Conservation (phyloP, 768 basidiomycete species). For the Suillus tomentosus region DNA sequence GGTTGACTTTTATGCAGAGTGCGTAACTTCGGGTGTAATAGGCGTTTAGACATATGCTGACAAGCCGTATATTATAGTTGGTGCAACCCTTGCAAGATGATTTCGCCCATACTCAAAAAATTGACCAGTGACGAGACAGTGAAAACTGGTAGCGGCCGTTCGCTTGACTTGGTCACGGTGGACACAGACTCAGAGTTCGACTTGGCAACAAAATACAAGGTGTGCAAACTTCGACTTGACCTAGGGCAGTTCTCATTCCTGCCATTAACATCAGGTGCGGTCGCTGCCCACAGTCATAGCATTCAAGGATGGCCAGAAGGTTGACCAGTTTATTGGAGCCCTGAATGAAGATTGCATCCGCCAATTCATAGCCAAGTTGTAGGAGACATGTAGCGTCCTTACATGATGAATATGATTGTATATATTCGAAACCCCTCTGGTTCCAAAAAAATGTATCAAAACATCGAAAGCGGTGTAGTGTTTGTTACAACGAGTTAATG, state of each 20-base stretch:
- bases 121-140: constrained; percentile 47
- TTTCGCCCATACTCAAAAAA: constrained; percentile 70
- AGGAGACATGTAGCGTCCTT: constrained; percentile 10
- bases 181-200: constrained; percentile 56
- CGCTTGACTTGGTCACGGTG: constrained; percentile 73
- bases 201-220: constrained; percentile 56
- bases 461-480: constrained; percentile 6
- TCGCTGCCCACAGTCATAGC: constrained; percentile 82
- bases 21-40: constrained; percentile 29
- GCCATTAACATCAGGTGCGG: constrained; percentile 48
- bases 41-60: constrained; percentile 10
- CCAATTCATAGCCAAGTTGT: constrained; percentile 47
- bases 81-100: constrained; percentile 75
- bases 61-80: constrained; percentile 47
- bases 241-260: neutral
- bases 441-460: constrained; percentile 2
- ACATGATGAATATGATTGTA: neutral
- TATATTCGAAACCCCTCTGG: neutral
- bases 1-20: constrained; percentile 85
- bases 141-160: constrained; percentile 53
- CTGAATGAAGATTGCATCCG: constrained; percentile 45
- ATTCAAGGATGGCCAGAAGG: constrained; percentile 62
- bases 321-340: constrained; percentile 67
- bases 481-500: constrained; percentile 4
- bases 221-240: constrained; percentile 24